These are phyloP conservation scores for Epichloe scottii DNA, from an alignment of 2,329 filamentous ascomycete genomes.

Conservation along the genomic window DNA sequence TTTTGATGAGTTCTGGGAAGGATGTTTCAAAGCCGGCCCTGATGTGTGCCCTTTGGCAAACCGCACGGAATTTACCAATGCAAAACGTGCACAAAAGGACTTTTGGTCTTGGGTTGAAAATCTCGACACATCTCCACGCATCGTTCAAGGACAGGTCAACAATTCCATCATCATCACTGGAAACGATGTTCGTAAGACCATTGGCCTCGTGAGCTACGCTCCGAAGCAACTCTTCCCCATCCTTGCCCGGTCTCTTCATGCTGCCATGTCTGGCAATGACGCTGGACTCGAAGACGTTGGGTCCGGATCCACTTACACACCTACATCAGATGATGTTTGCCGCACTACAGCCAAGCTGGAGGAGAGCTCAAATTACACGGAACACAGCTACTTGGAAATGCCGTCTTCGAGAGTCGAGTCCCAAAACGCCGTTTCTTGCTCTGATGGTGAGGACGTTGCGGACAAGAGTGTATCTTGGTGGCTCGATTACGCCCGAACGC, in stretches of 20 bases:
- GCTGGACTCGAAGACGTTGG: neutral
- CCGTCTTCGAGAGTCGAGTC: neutral
- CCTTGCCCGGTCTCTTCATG: conserved; percentile 5
- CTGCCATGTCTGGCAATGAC: conserved; percentile 10
- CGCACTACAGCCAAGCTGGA: conserved; percentile 9
- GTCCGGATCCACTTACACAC: neutral
- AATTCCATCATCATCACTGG: conserved; percentile 17
- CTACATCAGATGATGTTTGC: conserved; percentile 9
- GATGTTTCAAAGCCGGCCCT: conserved; percentile 19
- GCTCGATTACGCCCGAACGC: conserved; percentile 12
- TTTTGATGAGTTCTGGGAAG: conserved; percentile 20
- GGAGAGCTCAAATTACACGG: conserved; percentile 1
- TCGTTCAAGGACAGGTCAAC: conserved; percentile 7
- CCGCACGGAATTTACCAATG: conserved; percentile 10
- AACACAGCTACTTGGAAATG: neutral
- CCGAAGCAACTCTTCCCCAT: conserved; percentile 10
- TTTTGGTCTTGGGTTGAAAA: conserved; percentile 17
- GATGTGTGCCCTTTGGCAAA: conserved; percentile 16
- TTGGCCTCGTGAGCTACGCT: conserved; percentile 18
- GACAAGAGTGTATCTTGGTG: conserved; percentile 10
- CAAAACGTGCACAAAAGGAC: conserved; percentile 15
- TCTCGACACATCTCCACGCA: conserved; percentile 15
- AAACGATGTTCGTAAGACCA: conserved; percentile 15
- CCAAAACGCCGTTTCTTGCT: conserved; percentile 15
- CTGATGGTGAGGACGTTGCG: conserved; percentile 17